phyloP scores from a whole-genome alignment of 352 stramenopile species.

The Globisporangium spinosum region DNA sequence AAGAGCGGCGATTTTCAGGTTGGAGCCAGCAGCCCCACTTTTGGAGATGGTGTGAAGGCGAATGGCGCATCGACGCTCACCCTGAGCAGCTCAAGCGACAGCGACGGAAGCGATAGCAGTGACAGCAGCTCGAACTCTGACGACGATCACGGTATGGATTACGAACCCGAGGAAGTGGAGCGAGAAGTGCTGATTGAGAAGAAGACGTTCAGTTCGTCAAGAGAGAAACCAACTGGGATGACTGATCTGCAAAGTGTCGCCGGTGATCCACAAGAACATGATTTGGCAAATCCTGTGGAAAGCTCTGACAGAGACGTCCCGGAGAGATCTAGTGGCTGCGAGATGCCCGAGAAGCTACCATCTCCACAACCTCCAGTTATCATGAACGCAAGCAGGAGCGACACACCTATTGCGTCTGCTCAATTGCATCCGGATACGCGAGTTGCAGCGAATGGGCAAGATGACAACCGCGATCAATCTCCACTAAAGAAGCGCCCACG shows the following conservation, averaged over 20 bases:
- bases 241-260: background rate
- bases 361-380: background rate
- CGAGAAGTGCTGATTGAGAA: background rate
- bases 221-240: background rate
- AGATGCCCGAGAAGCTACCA: background rate
- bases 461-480: background rate
- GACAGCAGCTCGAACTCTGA: constrained; percentile 23
- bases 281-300: background rate
- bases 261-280: background rate
- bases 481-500: background rate
- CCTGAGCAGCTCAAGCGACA: constrained; percentile 22
- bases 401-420: background rate
- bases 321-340: background rate
- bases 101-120: constrained; percentile 27
- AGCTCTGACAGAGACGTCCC: background rate
- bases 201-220: background rate
- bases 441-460: background rate
- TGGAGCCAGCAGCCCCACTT: background rate
- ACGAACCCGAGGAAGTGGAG: constrained; percentile 3
- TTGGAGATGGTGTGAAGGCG: background rate
- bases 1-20: background rate
- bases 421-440: background rate
- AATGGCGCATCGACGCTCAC: background rate
- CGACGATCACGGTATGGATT: constrained; percentile 11
- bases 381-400: background rate